Evolutionary conservation across 2,329 filamentous ascomycete species (phyloP).

Genomic region (Fusarium sp.): DNA sequence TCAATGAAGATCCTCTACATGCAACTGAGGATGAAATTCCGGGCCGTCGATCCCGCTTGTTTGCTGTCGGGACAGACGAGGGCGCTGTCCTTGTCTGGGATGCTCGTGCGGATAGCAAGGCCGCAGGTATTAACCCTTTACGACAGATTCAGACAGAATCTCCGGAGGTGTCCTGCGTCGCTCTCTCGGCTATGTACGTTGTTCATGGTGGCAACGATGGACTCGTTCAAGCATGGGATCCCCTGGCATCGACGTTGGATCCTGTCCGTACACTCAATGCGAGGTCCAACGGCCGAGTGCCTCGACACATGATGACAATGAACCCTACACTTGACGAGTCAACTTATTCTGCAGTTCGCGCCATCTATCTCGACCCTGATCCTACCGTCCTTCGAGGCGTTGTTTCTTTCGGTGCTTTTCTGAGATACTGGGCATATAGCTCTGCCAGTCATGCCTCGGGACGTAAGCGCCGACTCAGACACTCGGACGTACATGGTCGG

Average conservation of each 20-base stretch:
- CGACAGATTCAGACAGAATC: constrained; percentile 90
- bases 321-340: constrained; percentile 72
- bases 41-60: constrained; percentile 82
- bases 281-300: constrained; percentile 82
- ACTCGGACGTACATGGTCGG: constrained; percentile 69
- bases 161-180: constrained; percentile 85
- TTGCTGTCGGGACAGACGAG: constrained; percentile 82
- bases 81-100: constrained; percentile 90
- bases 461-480: constrained; percentile 81
- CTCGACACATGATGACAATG: constrained; percentile 72
- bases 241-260: constrained; percentile 80
- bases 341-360: constrained; percentile 83
- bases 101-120: constrained; percentile 68
- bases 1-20: constrained; percentile 79
- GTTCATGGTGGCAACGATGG: constrained; percentile 96
- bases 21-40: constrained; percentile 73
- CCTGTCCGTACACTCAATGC: constrained; percentile 90
- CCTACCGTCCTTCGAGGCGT: constrained; percentile 86
- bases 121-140: constrained; percentile 72
- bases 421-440: constrained; percentile 95
- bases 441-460: constrained; percentile 80
- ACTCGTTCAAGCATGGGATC: constrained; percentile 96
- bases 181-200: constrained; percentile 85
- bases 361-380: constrained; percentile 88
- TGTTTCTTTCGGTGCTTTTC: constrained; percentile 84